phyloP scores from a whole-genome alignment of 108 stramenopile species.

The Conticribra guillardii region DNA sequence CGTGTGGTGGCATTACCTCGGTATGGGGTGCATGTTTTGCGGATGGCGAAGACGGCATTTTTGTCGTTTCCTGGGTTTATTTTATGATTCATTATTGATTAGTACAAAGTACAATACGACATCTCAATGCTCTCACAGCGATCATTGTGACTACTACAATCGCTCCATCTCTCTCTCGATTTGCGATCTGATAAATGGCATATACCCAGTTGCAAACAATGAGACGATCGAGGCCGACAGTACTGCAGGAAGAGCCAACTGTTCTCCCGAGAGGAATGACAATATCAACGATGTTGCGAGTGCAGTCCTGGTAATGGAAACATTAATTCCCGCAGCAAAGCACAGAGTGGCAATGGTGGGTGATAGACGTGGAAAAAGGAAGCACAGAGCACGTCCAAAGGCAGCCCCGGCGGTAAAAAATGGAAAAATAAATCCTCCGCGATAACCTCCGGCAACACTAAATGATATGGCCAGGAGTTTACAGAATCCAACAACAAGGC shows the following conservation, averaged over 20 bases:
- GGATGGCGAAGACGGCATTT: no score
- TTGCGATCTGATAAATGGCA: constrained; percentile 66
- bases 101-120: no score
- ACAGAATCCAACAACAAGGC: constrained; percentile 54
- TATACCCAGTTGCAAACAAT: constrained; percentile 65
- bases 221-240: constrained; percentile 57
- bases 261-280: constrained; percentile 62
- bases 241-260: constrained; percentile 51
- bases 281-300: constrained; percentile 65
- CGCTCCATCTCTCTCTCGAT: no score
- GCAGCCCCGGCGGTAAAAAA: constrained; percentile 63
- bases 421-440: constrained; percentile 75
- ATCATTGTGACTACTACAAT: no score
- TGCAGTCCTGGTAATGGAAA: constrained; percentile 69
- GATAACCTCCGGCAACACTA: constrained; percentile 69
- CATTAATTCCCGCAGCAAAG: constrained; percentile 69
- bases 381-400: constrained; percentile 58
- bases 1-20: no score
- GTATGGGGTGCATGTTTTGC: no score
- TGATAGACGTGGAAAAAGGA: constrained; percentile 39
- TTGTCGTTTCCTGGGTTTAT: no score
- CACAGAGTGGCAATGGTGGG: constrained; percentile 51
- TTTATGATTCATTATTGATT: no score
- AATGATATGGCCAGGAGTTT: constrained; percentile 72
- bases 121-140: no score